These are phyloP conservation scores for Mikania micrantha DNA, from an alignment of 129 eudicot genomes.

Conservation along the genomic window DNA sequence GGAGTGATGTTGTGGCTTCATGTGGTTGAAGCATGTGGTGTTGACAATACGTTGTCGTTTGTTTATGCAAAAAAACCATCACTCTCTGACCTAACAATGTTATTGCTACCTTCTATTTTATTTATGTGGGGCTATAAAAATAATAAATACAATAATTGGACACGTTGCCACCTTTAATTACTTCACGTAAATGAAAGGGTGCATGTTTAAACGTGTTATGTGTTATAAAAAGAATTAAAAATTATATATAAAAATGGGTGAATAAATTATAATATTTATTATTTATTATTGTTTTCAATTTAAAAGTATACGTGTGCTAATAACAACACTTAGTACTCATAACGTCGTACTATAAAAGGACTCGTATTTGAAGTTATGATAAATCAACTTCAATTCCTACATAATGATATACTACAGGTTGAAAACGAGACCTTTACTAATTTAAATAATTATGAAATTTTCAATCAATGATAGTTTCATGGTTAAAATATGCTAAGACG, in stretches of 20 bases:
- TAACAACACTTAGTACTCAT: too few relatives aligned
- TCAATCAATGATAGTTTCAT: too few relatives aligned
- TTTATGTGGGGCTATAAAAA: not conserved
- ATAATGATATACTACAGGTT: too few relatives aligned
- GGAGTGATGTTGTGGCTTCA: slow-evolving; percentile 1
- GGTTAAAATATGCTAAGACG: too few relatives aligned
- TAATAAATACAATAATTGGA: not conserved
- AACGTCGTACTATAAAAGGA: too few relatives aligned
- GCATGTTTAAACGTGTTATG: not conserved
- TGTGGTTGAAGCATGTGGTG: slow-evolving; percentile 10
- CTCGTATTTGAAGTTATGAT: too few relatives aligned
- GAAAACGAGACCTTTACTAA: too few relatives aligned
- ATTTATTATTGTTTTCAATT: too few relatives aligned
- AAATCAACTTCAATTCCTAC: too few relatives aligned
- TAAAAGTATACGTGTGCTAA: too few relatives aligned
- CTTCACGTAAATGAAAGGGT: not conserved
- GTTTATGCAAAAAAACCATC: not conserved
- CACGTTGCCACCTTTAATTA: slow-evolving; percentile 13
- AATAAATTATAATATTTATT: too few relatives aligned
- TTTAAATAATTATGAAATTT: too few relatives aligned
- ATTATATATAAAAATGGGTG: not conserved
- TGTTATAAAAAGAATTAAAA: not conserved
- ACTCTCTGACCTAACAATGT: slow-evolving; percentile 18
- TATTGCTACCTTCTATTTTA: slow-evolving; percentile 10
- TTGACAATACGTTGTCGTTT: slow-evolving; percentile 6